Conservation (phyloP, 129 eudicot genomes). For the Chrysanthemum lavandulifolium region DNA sequence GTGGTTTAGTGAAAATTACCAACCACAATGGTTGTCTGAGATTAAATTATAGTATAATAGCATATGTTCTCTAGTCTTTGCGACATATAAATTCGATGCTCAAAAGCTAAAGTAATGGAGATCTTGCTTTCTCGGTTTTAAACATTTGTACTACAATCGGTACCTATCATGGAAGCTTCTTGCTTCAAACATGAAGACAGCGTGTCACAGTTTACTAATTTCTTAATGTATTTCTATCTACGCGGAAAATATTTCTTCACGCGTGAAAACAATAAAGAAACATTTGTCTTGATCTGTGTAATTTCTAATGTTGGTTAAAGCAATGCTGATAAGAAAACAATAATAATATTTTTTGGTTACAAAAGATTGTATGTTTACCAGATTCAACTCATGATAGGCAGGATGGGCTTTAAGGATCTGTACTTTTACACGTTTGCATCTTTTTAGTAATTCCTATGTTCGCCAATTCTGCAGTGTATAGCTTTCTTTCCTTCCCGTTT, state of each 20-base stretch:
- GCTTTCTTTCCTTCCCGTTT: neutral
- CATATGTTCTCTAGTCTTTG: slow-evolving; percentile 20
- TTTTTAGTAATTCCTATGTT: neutral
- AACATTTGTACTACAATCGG: slow-evolving; percentile 36
- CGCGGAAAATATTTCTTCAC: neutral
- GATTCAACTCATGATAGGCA: slow-evolving; percentile 11
- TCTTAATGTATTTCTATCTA: neutral
- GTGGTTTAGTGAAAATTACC: slow-evolving; percentile 21
- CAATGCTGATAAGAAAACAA: neutral
- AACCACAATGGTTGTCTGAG: slow-evolving; percentile 18
- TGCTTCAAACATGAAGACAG: slow-evolving; percentile 14
- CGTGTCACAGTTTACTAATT: neutral
- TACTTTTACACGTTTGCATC: neutral
- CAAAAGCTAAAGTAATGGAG: slow-evolving; percentile 26
- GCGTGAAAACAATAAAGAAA: slow-evolving; percentile 3
- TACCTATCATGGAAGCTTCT: slow-evolving; percentile 31
- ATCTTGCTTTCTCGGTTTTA: slow-evolving; percentile 13
- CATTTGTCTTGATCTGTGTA: neutral
- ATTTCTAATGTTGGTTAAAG: slow-evolving; percentile 6
- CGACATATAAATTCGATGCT: slow-evolving; percentile 24
- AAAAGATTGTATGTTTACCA: slow-evolving; percentile 23
- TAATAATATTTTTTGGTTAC: neutral
- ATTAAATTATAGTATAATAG: slow-evolving; percentile 9
- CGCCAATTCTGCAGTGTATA: neutral
- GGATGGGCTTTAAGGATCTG: slow-evolving; percentile 1